Evolutionary conservation across 345 rosid genomes (phyloP).

Genomic region (Stellera chamaejasme): DNA sequence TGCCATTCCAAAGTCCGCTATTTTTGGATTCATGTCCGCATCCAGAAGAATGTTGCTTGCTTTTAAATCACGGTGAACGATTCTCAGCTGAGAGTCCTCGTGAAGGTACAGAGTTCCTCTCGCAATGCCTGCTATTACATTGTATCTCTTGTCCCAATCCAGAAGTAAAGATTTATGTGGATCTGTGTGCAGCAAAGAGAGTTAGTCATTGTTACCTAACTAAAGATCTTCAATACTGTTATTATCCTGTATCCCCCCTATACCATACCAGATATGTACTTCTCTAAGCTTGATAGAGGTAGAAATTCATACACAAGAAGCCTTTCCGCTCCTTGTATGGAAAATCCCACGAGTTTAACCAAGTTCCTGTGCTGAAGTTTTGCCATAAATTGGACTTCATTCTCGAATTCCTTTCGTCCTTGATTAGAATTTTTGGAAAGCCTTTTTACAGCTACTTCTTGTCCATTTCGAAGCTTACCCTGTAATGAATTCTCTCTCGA

Average conservation of each 20-base stretch:
- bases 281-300: conserved; percentile 36
- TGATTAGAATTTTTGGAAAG: conserved; percentile 33
- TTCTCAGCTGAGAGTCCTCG: conserved; percentile 33
- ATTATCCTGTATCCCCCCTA: no score
- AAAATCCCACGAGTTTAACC: conserved; percentile 46
- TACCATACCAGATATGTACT: conserved; percentile 28
- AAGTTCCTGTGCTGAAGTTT: conserved; percentile 56
- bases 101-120: conserved; percentile 37
- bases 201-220: no score
- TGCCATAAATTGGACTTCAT: conserved; percentile 39
- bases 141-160: conserved; percentile 24
- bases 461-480: conserved; percentile 37
- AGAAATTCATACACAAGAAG: conserved; percentile 49
- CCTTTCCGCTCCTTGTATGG: conserved; percentile 30
- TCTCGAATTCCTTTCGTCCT: conserved; percentile 46
- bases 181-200: conserved; percentile 6
- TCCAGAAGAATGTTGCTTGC: conserved; percentile 40
- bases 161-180: conserved; percentile 13
- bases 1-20: conserved; percentile 48
- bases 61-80: conserved; percentile 37
- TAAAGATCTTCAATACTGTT: no score
- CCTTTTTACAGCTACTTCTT: conserved; percentile 41
- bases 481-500: conserved; percentile 9
- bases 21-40: conserved; percentile 31
- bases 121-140: conserved; percentile 27